Evolutionary conservation across 2,329 filamentous ascomycete species (phyloP).

Genomic region (Domatiomyces catenatus): DNA sequence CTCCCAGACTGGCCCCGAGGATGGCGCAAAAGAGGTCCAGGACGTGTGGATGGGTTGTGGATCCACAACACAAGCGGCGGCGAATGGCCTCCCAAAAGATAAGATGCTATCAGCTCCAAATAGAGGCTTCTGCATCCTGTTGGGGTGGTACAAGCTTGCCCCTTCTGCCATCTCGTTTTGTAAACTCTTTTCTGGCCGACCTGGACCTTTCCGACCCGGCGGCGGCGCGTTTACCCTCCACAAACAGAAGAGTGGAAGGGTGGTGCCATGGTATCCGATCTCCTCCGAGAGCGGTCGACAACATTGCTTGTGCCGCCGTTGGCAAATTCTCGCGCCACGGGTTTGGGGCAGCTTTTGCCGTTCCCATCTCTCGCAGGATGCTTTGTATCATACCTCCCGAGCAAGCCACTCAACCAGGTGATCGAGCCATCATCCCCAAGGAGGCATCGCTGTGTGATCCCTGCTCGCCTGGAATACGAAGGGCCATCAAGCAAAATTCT

Average conservation of each 20-base stretch:
- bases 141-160: constrained; percentile 6
- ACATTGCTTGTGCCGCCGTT: constrained; percentile 5
- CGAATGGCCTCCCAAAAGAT: constrained; percentile 7
- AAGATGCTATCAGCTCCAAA: constrained; percentile 2
- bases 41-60: constrained; percentile 10
- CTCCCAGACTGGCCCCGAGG: constrained; percentile 7
- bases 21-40: constrained; percentile 4
- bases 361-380: background rate
- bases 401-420: background rate
- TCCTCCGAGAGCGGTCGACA: constrained; percentile 6
- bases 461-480: background rate
- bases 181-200: background rate
- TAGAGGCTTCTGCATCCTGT: constrained; percentile 5
- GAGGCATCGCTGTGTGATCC: background rate
- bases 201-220: constrained; percentile 5
- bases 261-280: constrained; percentile 4
- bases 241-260: no score
- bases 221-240: constrained; percentile 1
- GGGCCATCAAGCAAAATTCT: background rate
- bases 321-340: constrained; percentile 2
- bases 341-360: constrained; percentile 3
- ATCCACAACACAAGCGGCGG: constrained; percentile 12
- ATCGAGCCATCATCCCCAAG: background rate
- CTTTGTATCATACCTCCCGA: background rate
- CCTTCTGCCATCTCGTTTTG: constrained; percentile 6